These are phyloP conservation scores for Prunus kanzakura DNA, from an alignment of 306 rosid genomes.

Conservation along the genomic window DNA sequence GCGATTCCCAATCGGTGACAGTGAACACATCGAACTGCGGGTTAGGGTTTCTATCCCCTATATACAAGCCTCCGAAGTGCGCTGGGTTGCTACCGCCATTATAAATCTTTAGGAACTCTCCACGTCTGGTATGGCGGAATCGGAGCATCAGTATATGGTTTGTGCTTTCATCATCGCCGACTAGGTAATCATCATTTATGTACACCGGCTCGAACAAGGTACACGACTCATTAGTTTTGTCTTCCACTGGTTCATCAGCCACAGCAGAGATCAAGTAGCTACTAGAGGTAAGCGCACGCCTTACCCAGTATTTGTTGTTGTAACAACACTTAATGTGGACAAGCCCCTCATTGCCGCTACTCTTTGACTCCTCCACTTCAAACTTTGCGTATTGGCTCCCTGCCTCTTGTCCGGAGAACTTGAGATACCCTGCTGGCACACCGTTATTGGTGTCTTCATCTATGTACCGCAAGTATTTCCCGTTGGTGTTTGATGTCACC, in stretches of 20 bases:
- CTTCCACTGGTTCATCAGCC: slow-evolving; percentile 9
- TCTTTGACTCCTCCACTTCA: not conserved
- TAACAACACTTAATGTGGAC: slow-evolving; percentile 19
- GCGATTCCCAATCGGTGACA: slow-evolving; percentile 5
- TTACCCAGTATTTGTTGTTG: slow-evolving; percentile 27
- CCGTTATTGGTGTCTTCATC: not conserved
- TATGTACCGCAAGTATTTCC: slow-evolving; percentile 13
- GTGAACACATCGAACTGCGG: not conserved
- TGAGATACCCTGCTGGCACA: not conserved
- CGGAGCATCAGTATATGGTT: not conserved
- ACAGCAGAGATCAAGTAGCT: slow-evolving; percentile 1
- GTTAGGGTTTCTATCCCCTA: accelerated
- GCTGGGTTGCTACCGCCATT: accelerated
- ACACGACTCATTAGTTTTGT: not conserved
- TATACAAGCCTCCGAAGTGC: accelerated
- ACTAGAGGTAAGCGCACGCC: not conserved
- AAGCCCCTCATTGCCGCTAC: not conserved
- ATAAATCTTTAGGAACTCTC: not conserved
- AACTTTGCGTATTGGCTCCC: slow-evolving; percentile 15
- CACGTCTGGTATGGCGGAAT: slow-evolving; percentile 1
- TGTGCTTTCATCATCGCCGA: no score
- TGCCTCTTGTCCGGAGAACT: not conserved
- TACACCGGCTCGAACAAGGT: slow-evolving; percentile 19
- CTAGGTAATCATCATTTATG: not conserved
- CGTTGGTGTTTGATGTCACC: slow-evolving; percentile 7